A percentile compares a stretch with the other conserved stretches of the same genome.
phyloP scores from a whole-genome alignment of 345 rosid species.

The Garcia nutans region DNA sequence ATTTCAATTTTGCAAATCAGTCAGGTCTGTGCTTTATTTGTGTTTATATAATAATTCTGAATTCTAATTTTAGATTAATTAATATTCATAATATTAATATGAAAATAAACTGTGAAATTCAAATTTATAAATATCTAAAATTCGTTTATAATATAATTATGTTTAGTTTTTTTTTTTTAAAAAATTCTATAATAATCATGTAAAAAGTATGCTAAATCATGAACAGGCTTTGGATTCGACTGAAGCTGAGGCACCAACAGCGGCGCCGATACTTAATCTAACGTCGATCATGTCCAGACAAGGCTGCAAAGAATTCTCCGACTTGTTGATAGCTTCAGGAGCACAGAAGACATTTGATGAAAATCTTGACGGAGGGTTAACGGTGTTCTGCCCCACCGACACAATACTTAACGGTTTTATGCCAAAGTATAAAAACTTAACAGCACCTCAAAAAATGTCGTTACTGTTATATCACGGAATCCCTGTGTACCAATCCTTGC shows the following conservation, averaged over 20 bases:
- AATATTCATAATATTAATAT: too few relatives aligned
- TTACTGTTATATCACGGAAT: conserved; percentile 30
- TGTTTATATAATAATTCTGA: too few relatives aligned
- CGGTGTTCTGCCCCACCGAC: conserved; percentile 36
- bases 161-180: too few relatives aligned
- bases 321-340: conserved; percentile 23
- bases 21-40: conserved; percentile 12
- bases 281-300: conserved; percentile 26
- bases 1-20: conserved; percentile 32
- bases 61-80: too few relatives aligned
- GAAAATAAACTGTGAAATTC: too few relatives aligned
- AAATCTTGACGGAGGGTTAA: conserved; percentile 30
- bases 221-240: conserved; percentile 24
- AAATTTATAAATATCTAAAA: too few relatives aligned
- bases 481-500: conserved; percentile 31
- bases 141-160: too few relatives aligned
- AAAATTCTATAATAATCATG: too few relatives aligned
- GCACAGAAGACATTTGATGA: conserved; percentile 23
- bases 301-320: conserved; percentile 31
- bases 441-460: conserved; percentile 19
- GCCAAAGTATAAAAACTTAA: conserved; percentile 31
- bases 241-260: conserved; percentile 35
- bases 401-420: conserved; percentile 24
- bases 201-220: background rate
- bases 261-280: conserved; percentile 29